Evolutionary conservation across 768 basidiomycete species (phyloP), one percentile per base, ranked within the genome.

Genomic region (Stropharia rugosoannulata): DNA sequence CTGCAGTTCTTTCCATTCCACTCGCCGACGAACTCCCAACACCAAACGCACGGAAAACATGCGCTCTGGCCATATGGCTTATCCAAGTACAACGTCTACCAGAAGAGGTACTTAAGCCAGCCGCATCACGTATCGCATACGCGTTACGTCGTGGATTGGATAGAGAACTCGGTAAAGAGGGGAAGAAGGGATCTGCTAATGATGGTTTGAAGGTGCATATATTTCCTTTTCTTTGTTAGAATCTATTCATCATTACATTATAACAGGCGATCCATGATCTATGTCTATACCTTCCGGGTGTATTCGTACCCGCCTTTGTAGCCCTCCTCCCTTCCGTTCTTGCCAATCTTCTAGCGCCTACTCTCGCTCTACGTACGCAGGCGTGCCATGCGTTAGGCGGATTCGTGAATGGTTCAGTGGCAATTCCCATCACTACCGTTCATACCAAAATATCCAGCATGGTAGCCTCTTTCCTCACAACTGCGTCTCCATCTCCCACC

Each of bases 1-100:
- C 83, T 1, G 77, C 79, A 10, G 75, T 89, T 8, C 73, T 93
- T 8, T 82, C 86, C 6, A 90, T 94, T 57, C 90, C 90, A 2
- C 73, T 91, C 18, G 81, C 87, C 0, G 73, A 79, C 4, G 74
- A 80, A 25, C 70, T 94, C 0, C 92, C 90, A 2, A 92, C 90
- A 5, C 88, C 88, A 5, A 93, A 93, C 65, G 81, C 89, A 10
- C 83, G 92, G n/a, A 94, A 94, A 68, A 93, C 92, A 1, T 91
- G 82, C 55, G 89, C 89, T 1, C 70, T 93, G 22, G 80, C 86
- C 2, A 88, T 93, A 19, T 87, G 84, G 83, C 73, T 91, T 5
- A 62, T 94, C 19, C 89, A 91, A 63, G 73, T 73, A 1, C 89
- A 90, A 59, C 83, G 87, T 6, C 77, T 93, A 8, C 86, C 91